Percentiles rank a stretch among this genome's conserved stretches.
Evolutionary conservation across 805 yeast genomes (phyloP).

Genomic region (Saturnispora saitoi): DNA sequence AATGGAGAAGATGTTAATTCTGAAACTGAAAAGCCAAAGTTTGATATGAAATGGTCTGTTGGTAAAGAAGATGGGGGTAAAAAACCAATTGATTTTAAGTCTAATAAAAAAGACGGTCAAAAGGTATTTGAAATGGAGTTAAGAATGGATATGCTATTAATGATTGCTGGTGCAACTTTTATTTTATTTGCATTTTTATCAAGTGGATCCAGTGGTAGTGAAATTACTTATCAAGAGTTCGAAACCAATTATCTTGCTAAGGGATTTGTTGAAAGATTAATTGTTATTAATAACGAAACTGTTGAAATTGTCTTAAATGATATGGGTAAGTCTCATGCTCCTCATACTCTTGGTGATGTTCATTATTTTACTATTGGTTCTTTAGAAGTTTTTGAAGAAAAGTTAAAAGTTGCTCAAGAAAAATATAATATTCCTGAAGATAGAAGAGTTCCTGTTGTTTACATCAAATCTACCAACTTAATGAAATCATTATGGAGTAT

Average conservation of each 20-base stretch:
- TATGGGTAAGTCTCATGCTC: conserved; percentile 29
- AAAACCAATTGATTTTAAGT: conserved; percentile 10
- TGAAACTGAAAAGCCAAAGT: neutral
- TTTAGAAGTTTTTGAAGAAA: conserved; percentile 76
- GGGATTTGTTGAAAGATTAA: conserved; percentile 67
- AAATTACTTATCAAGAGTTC: conserved; percentile 59
- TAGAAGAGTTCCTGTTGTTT: conserved; percentile 71
- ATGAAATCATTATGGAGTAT: conserved; percentile 58
- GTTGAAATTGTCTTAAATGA: conserved; percentile 62
- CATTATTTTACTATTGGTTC: conserved; percentile 79
- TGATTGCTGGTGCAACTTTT: conserved; percentile 7
- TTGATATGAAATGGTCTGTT: conserved; percentile 9
- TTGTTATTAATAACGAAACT: conserved; percentile 61
- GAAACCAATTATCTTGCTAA: conserved; percentile 67
- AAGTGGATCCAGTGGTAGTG: conserved; percentile 21
- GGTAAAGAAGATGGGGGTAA: conserved; percentile 3
- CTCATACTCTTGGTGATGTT: conserved; percentile 21
- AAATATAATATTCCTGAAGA: conserved; percentile 54
- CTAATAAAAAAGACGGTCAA: conserved; percentile 7
- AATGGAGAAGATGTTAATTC: conserved; percentile 14
- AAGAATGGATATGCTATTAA: conserved; percentile 12
- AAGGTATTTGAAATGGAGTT: conserved; percentile 16
- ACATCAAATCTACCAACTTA: conserved; percentile 59
- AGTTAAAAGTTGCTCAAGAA: conserved; percentile 66
- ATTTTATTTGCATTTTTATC: conserved; percentile 18